Base-by-base conservation (phyloP, 192 early-diverging fungal species). In the Entomortierella lignicola region DNA sequence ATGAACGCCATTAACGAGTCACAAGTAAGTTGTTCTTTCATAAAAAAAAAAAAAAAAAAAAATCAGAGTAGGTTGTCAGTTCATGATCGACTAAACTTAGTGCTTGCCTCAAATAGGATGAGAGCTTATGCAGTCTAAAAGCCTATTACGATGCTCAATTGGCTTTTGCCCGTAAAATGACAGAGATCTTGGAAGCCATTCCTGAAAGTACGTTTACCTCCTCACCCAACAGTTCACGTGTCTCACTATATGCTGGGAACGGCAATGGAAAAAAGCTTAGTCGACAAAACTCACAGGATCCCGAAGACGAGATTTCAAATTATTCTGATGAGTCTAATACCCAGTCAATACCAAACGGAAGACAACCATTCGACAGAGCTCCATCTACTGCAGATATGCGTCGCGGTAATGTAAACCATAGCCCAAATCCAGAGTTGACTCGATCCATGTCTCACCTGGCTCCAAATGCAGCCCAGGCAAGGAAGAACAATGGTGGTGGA, bases 1-100 rank as follows among this genome's bases (percentile, higher is more conserved):
- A 99, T 99, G 95, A 79, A 91, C 80, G 73, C 85, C 44, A 84
- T 99, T 63, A 90, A 94, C 75, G 91, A 94, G 15, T 89, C 88
- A 55, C 95, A 98, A 84, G 93, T 92, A 90, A 52, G 82, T 71
- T 51, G 4, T 20, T 13, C 32, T 25, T 48, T 48, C 8, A 53
- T 53, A 2, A 42, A 6, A 15, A 8, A 41, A 15, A 18, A 18
- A 21, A 15, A n/a, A n/a, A n/a, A n/a, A n/a, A n/a, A 12, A 52
- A 20, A n/a, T n/a, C n/a, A n/a, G n/a, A n/a, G n/a, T n/a, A n/a
- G n/a, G n/a, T n/a, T n/a, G n/a, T n/a, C n/a, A n/a, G n/a, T n/a
- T n/a, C n/a, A n/a, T n/a, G n/a, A n/a, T n/a, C n/a, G n/a, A n/a
- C n/a, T n/a, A n/a, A n/a, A n/a, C n/a, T n/a, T n/a, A n/a, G n/a